These are phyloP conservation scores for Aspergillus sp. DNA, from an alignment of 2,329 filamentous ascomycete species.

Conservation along the genomic window DNA sequence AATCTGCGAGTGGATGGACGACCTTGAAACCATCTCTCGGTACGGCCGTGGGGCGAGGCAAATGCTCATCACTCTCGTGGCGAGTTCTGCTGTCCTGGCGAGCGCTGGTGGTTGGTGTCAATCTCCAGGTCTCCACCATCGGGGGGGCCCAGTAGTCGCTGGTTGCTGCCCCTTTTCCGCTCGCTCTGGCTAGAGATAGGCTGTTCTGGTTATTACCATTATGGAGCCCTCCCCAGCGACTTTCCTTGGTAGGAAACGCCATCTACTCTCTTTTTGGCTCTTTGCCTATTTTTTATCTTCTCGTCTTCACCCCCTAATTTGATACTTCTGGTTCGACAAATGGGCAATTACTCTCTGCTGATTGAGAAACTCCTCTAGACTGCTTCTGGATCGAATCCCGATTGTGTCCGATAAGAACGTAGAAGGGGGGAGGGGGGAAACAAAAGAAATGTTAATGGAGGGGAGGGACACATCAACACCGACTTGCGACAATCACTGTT, in stretches of 20 bases:
- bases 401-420: constrained; percentile 15
- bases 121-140: constrained; percentile 19
- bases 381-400: neutral
- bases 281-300: neutral
- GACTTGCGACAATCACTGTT: constrained; percentile 24
- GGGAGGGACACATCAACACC: neutral
- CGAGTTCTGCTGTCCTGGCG: constrained; percentile 8
- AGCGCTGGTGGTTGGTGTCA: constrained; percentile 17
- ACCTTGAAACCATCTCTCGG: constrained; percentile 12
- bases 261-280: constrained; percentile 5
- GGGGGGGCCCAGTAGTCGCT: constrained; percentile 9
- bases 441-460: neutral
- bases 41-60: constrained; percentile 17
- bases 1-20: constrained; percentile 5
- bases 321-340: too few species aligned
- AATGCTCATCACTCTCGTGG: constrained; percentile 22
- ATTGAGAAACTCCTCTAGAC: neutral
- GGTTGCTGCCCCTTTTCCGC: constrained; percentile 22
- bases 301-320: too few species aligned
- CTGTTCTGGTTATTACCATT: neutral
- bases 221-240: neutral
- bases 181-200: constrained; percentile 5
- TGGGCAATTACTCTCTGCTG: too few species aligned
- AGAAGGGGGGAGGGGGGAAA: neutral
- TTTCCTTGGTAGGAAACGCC: neutral